Base-by-base conservation (phyloP, 2,329 filamentous ascomycete species). In the Magnaporthiopsis poae region DNA sequence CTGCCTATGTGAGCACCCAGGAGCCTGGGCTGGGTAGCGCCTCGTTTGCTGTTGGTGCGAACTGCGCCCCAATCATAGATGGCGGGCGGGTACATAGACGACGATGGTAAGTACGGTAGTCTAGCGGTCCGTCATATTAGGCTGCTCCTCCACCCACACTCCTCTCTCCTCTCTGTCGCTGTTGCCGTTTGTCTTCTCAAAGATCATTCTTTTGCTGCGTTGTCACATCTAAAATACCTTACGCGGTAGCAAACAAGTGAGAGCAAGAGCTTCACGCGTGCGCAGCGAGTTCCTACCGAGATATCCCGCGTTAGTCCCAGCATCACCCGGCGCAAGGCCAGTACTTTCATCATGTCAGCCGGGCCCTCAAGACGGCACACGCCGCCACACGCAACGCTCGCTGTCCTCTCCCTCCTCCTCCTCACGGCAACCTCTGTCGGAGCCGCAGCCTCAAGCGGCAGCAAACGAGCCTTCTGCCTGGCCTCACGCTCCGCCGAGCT, bases 401-500 rank as follows among this genome's bases (percentile, higher is more conserved):
- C 27, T 2, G 13, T 60, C 31, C 52, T 61, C 64, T 27, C 64
- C 2, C 11, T 36, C 35, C 35, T 65, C 59, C 59, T 65, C 33
- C 64, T 65, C 31, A n/a, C 64, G 25, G 21, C 39, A 64, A 52
- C 18, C 12, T 13, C 2, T 12, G 27, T 18, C 31, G 39, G 33
- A 27, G 56, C 64, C 25, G 3, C 59, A 2, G n/a, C 46, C 18
- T 21, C 64, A 18, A 61, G 56, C 56, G 3, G 35, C 36, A 61
- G 59, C n/a, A 65, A 46, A 29, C 61, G 59, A 25, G 39, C 64
- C 8, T 25, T 77, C 71, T 83, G 82, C 71, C 71, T 84, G 66
- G 72, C 73, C 64, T 68, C 72, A 65, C 74, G 78, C 69, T 75
- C 77, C 68, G 66, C 69, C 31, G 74, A 78, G 64, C 75, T 84